A percentile compares a stretch with the other conserved stretches of the same genome.
These are phyloP conservation scores for Calonectria hongkongensis DNA, from an alignment of 2,329 filamentous ascomycete genomes.

Conservation along the genomic window DNA sequence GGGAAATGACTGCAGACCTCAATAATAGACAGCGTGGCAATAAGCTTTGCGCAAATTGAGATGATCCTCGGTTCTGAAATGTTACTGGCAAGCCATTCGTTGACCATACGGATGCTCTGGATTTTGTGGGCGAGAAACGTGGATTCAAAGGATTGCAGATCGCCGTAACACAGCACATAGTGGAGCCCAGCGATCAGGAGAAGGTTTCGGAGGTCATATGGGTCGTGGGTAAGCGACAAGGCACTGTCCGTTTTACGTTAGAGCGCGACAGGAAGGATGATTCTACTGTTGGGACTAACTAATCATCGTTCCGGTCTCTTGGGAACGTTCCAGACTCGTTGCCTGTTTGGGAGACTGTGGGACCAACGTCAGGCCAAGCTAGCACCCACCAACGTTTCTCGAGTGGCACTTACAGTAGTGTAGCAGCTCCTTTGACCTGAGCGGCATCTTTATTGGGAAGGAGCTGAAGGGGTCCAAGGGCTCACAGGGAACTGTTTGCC, in stretches of 20 bases:
- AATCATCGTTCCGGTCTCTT: slow-evolving; percentile 8
- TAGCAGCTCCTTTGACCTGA: slow-evolving; percentile 8
- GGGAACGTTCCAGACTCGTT: not conserved
- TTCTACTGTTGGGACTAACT: not conserved
- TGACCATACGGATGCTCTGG: slow-evolving; percentile 11
- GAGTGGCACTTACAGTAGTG: slow-evolving; percentile 2
- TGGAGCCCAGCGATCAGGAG: slow-evolving; percentile 15
- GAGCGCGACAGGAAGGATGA: not conserved
- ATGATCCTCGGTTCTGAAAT: not conserved
- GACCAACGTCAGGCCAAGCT: not conserved
- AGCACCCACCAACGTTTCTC: not conserved
- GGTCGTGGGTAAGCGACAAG: slow-evolving; percentile 10
- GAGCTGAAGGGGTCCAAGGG: slow-evolving; percentile 2
- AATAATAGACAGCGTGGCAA: slow-evolving; percentile 2
- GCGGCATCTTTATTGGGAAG: slow-evolving; percentile 15
- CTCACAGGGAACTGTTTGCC: not conserved
- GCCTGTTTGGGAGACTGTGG: slow-evolving; percentile 21
- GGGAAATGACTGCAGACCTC: not conserved
- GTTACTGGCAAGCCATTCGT: not conserved
- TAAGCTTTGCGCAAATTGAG: slow-evolving; percentile 3
- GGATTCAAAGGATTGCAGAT: slow-evolving; percentile 18
- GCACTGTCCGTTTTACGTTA: not conserved
- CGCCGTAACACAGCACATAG: slow-evolving; percentile 8
- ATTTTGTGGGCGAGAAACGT: slow-evolving; percentile 18
- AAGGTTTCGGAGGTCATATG: slow-evolving; percentile 13